Conservation (phyloP, 306 rosid genomes). For the Acacia crassicarpa region DNA sequence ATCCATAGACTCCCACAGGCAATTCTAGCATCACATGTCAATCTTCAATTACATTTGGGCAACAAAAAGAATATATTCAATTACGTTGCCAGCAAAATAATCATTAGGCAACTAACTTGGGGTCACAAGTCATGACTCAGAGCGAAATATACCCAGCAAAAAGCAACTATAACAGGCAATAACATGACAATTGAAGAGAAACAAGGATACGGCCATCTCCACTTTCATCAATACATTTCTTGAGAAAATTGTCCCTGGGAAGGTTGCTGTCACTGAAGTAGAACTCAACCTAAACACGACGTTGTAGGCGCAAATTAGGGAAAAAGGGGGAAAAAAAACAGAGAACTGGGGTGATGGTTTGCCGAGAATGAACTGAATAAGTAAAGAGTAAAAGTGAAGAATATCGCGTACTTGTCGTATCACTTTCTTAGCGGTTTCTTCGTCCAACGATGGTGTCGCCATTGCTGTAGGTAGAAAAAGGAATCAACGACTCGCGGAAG, state of each 20-base stretch:
- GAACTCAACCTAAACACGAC: conserved; percentile 70
- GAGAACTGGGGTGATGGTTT: not conserved
- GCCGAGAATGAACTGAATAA: not conserved
- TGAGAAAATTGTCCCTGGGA: conserved; percentile 68
- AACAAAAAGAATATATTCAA: not conserved
- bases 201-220: conserved; percentile 86
- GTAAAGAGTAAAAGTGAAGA: not conserved
- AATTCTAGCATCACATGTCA: not conserved
- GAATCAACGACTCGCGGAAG: not conserved
- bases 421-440: conserved; percentile 76
- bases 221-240: conserved; percentile 57
- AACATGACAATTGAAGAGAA: not conserved
- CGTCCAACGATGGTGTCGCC: conserved; percentile 66
- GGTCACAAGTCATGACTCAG: not conserved
- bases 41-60: not conserved
- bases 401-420: conserved; percentile 59
- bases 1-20: not conserved
- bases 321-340: too few species aligned
- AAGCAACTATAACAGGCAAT: not conserved
- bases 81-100: not conserved
- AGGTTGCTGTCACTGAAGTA: conserved; percentile 96
- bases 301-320: not conserved
- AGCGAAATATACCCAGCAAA: not conserved
- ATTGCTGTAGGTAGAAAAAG: conserved; percentile 25
- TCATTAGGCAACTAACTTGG: not conserved